These are phyloP conservation scores for Pleurotus giganteus DNA, from an alignment of 768 basidiomycete species.

Conservation along the genomic window DNA sequence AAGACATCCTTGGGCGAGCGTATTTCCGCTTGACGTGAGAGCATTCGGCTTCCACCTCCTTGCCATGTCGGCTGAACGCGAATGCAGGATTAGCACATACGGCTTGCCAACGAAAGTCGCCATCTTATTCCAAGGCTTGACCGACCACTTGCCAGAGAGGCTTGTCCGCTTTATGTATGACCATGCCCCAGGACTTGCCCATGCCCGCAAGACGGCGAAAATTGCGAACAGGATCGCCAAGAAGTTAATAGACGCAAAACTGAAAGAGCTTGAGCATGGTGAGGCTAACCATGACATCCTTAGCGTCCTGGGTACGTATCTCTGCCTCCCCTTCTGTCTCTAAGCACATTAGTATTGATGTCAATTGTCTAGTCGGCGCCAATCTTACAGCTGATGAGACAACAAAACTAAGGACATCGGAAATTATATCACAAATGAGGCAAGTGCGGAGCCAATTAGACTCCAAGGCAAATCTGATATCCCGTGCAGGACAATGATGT, in stretches of 20 bases:
- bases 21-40: constrained; percentile 49
- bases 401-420: constrained; percentile 14
- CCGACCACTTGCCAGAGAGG: constrained; percentile 36
- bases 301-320: background rate
- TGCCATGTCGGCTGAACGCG: constrained; percentile 22
- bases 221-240: constrained; percentile 45
- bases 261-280: constrained; percentile 44
- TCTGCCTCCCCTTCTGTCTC: background rate
- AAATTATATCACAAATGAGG: constrained; percentile 17
- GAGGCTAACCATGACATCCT: constrained; percentile 43
- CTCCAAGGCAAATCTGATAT: constrained; percentile 26
- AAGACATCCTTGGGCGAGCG: constrained; percentile 53
- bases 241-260: constrained; percentile 45
- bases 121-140: constrained; percentile 47
- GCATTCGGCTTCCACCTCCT: background rate
- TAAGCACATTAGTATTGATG: background rate
- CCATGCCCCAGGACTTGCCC: constrained; percentile 39
- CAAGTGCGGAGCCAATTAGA: background rate
- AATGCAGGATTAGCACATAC: constrained; percentile 38
- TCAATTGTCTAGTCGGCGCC: constrained; percentile 15
- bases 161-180: constrained; percentile 44
- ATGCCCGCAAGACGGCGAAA: constrained; percentile 42
- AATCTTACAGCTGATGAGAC: constrained; percentile 16
- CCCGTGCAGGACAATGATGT: constrained; percentile 10
- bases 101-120: constrained; percentile 43